Evolutionary conservation across 177 flowering plant species (phyloP).

Genomic region (Vitis hybrid): DNA sequence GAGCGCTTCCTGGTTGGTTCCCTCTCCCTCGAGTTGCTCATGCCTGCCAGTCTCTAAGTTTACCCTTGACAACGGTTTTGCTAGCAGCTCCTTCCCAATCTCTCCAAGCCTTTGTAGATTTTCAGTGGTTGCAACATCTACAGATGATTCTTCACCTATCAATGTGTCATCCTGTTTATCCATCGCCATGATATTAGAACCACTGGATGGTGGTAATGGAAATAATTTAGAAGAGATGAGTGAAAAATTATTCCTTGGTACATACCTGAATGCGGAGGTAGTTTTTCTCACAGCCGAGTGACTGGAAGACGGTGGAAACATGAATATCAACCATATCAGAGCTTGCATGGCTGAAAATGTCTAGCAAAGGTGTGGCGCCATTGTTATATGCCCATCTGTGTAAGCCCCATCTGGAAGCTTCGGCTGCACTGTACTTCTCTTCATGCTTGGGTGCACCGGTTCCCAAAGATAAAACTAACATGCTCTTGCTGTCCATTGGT

Average conservation of each 20-base stretch:
- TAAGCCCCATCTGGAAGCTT: conserved; percentile 44
- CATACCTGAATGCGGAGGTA: conserved; percentile 52
- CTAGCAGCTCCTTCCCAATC: conserved; percentile 31
- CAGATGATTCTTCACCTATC: conserved; percentile 25
- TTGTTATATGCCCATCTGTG: conserved; percentile 31
- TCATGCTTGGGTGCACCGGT: conserved; percentile 37
- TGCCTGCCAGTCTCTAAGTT: conserved; percentile 31
- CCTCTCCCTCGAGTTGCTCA: conserved; percentile 14
- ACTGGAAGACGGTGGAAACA: conserved; percentile 37
- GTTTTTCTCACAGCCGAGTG: conserved; percentile 21
- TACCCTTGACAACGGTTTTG: conserved; percentile 33
- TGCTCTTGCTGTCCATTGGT: conserved; percentile 20
- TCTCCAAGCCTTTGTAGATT: conserved; percentile 29
- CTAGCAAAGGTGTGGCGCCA: conserved; percentile 44
- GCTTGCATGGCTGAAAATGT: conserved; percentile 35
- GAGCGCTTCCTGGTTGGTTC: conserved; percentile 44
- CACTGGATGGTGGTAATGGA: neutral
- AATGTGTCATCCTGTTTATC: conserved; percentile 29
- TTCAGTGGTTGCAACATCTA: conserved; percentile 37
- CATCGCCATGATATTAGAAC: neutral
- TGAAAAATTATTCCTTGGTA: too few relatives aligned
- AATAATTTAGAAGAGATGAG: neutral
- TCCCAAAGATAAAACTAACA: conserved; percentile 48
- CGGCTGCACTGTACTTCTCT: conserved; percentile 32
- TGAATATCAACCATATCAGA: conserved; percentile 59